Evolutionary conservation across 495 filamentous ascomycete genomes (phyloP).

Genomic region (Penicillium soppii): DNA sequence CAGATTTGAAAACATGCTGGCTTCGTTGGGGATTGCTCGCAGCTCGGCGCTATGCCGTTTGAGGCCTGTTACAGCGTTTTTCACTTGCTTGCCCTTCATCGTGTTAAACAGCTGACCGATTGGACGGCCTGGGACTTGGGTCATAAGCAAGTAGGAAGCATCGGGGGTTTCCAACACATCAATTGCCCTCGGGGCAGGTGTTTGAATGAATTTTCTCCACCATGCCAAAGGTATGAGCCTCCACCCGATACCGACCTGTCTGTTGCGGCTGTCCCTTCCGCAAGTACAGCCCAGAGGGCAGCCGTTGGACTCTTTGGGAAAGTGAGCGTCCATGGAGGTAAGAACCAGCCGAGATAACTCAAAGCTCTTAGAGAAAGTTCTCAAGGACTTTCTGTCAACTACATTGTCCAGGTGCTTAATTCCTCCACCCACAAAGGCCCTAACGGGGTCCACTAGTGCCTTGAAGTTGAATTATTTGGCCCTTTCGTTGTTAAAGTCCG

Average conservation of each 20-base stretch:
- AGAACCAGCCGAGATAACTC: neutral
- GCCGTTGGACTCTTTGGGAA: neutral
- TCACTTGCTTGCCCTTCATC: neutral
- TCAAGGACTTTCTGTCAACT: constrained; percentile 10
- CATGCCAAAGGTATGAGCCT: neutral
- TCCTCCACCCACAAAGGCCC: constrained; percentile 37
- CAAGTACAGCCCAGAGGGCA: neutral
- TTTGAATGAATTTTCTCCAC: neutral
- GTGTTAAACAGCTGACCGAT: neutral
- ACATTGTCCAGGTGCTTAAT: constrained; percentile 38
- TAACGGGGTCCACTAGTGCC: constrained; percentile 44
- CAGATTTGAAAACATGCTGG: neutral
- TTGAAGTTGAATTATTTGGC: constrained; percentile 44
- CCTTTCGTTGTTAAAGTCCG: constrained; percentile 25
- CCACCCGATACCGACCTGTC: neutral
- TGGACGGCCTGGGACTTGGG: neutral
- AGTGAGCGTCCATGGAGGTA: neutral
- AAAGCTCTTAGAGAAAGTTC: too few species aligned
- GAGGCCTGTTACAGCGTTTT: neutral
- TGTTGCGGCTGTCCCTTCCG: neutral
- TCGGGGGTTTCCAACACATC: neutral
- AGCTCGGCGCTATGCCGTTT: neutral
- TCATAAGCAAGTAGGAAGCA: neutral
- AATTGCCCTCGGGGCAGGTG: neutral
- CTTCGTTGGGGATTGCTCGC: neutral